Base-by-base conservation (phyloP, 805 yeast genomes). In the Cyberlindnera xishuangbannaensis region DNA sequence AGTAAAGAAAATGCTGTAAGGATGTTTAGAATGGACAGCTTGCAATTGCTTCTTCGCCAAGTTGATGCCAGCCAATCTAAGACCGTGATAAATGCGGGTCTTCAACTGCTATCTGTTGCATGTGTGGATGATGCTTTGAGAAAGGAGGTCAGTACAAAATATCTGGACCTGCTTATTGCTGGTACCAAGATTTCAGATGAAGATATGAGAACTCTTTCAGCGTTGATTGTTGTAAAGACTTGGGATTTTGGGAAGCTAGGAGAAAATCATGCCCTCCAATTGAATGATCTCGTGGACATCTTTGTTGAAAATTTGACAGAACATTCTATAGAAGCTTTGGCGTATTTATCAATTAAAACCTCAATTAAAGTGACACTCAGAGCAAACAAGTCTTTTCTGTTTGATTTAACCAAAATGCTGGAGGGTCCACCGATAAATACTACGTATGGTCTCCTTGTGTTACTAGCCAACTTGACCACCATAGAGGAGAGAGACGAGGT, bases 71-170 rank as follows among this genome's bases (percentile, higher is more conserved):
- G 18, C 11, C 30, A 34, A 7, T 18, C 42, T 2, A 13, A 18
- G 25, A 28, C 23, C 16, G 40, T 56, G 7, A 47, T 53, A 1
- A 45, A 43, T 18, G 42, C 38, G 11, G 43, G 69, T 1, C 37
- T 72, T 6, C 26, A 31, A 3, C 38, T 71, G 12, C 51, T 72
- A 18, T 65, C 73, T 0, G 55, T 56, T 13, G 67, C 77, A 1
- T 73, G 81, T 43, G 61, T 74, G 16, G 69, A 67, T 34, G 78
- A 75, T 25, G 48, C 56, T 1, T 62, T 76, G 20, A 64, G 83
- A 36, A 55, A 51, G n/a, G 57, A 59, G 25, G 69, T 74, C 26
- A 58, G 72, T 1, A 59, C 64, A 15, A 59, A 64, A 28, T 78
- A 70, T 50, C 39, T 65, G 23, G 48, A 55, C 5, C 45, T 71